Base-by-base conservation (phyloP, 2,329 filamentous ascomycete species). In the Xylariaceae sp. region DNA sequence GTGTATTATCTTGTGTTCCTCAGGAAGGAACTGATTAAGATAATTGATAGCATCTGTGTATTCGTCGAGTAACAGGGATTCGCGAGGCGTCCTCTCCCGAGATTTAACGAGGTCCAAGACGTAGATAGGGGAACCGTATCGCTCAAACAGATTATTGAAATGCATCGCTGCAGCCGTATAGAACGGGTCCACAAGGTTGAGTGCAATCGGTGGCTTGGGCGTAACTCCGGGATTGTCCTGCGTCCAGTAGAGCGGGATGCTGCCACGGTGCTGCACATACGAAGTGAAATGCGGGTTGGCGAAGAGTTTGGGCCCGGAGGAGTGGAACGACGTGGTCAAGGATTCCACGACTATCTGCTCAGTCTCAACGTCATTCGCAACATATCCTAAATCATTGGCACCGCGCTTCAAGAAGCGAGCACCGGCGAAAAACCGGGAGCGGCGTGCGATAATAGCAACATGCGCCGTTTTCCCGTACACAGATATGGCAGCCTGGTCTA, bases 301-400 rank as follows among this genome's bases (percentile, higher is more conserved):
- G 72, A 91, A 97, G 9, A 96, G 82, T 53, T 85, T 85, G 2
- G 89, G 90, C 0, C 92, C 93, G 3, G 94, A 91, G 2, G 90
- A 88, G 75, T 99, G 94, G 67, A 99, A 97, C 0, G 94, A 97
- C 0, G 94, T 99, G 0, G 92, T 97, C 54, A 93, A 79, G 67
- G 92, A 90, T 71, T 99, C 94, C 0, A 92, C 94, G 4, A 99
- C 92, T 61, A 99, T 97, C 73, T 99, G 94, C 74, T 99, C 94
- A 0, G 94, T 97, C 75, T 99, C 95, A 23, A 99, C 94, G 74
- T 99, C 95, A 71, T 99, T 99, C 55, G 94, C 95, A 57, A 99
- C 94, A 72, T 96, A 96, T 11, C 94, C 93, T 58, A 92, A 73
- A 72, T 99, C 94, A 69, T 99, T 99, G 52, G 92, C 89, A 37